phyloP scores from a whole-genome alignment of 2,329 filamentous ascomycete species.

The Fusarium robinianum region DNA sequence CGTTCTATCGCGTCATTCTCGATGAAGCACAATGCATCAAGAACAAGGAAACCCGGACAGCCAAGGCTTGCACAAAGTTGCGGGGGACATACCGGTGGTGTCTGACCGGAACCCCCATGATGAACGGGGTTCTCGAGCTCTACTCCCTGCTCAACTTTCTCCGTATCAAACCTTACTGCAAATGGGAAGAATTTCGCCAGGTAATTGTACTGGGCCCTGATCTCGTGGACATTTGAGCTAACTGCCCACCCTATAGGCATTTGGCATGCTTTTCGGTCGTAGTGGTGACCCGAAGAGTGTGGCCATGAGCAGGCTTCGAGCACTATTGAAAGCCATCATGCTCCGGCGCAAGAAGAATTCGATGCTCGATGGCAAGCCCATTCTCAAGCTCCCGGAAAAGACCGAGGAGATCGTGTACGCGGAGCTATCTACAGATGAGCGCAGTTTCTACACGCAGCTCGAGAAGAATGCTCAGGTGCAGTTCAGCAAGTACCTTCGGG shows the following conservation, averaged over 20 bases:
- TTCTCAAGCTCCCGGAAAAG: slow-evolving; percentile 75
- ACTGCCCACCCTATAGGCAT: slow-evolving; percentile 40
- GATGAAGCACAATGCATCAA: slow-evolving; percentile 87
- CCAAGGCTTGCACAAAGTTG: slow-evolving; percentile 69
- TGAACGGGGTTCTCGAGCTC: slow-evolving; percentile 81
- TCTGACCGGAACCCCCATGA: slow-evolving; percentile 83
- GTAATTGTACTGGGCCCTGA: slow-evolving; percentile 43
- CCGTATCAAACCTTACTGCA: slow-evolving; percentile 73
- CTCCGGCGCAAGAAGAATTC: slow-evolving; percentile 82
- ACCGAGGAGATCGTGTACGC: slow-evolving; percentile 77
- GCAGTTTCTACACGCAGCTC: slow-evolving; percentile 76
- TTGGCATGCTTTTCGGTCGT: slow-evolving; percentile 46
- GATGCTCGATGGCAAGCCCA: slow-evolving; percentile 77
- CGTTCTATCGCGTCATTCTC: slow-evolving; percentile 80
- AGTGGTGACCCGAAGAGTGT: slow-evolving; percentile 57
- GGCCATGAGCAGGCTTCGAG: slow-evolving; percentile 74
- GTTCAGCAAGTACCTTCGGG: slow-evolving; percentile 77
- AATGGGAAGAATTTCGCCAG: slow-evolving; percentile 63
- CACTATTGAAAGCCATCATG: slow-evolving; percentile 77
- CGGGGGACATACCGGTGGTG: slow-evolving; percentile 76
- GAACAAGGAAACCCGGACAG: slow-evolving; percentile 73
- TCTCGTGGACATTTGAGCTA: neutral
- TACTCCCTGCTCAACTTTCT: slow-evolving; percentile 79
- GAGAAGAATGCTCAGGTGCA: slow-evolving; percentile 68
- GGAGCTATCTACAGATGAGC: slow-evolving; percentile 72